Conservation (phyloP, 2,329 filamentous ascomycete species). For the Cephalotrichum gorgonifer region DNA sequence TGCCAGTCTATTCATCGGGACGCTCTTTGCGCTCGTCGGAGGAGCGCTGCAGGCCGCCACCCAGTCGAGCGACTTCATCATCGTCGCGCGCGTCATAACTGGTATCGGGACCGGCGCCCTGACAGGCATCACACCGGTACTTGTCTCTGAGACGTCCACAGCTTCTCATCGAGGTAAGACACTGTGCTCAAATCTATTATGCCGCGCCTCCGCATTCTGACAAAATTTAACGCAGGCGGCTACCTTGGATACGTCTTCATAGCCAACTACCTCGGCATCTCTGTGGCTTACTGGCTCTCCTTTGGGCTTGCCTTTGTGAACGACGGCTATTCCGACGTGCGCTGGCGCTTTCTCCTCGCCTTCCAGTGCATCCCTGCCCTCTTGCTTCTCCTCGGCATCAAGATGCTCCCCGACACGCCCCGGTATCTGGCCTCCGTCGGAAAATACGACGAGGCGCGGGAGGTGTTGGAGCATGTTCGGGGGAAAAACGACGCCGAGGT, state of each 20-base stretch:
- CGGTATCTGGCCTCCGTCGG: slow-evolving; percentile 17
- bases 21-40: slow-evolving; percentile 35
- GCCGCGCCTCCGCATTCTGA: background rate
- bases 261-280: slow-evolving; percentile 41
- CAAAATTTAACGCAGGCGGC: background rate
- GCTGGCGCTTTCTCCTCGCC: slow-evolving; percentile 25
- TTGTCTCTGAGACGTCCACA: slow-evolving; percentile 35
- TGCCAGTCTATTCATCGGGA: slow-evolving; percentile 31
- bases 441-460: slow-evolving; percentile 19
- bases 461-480: slow-evolving; percentile 19
- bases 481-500: slow-evolving; percentile 21
- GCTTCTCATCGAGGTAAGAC: slow-evolving; percentile 33
- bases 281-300: slow-evolving; percentile 26
- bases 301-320: slow-evolving; percentile 19
- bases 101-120: slow-evolving; percentile 41
- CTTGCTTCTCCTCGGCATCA: slow-evolving; percentile 24
- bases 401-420: slow-evolving; percentile 33
- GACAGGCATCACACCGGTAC: slow-evolving; percentile 37
- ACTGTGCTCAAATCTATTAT: slow-evolving; percentile 17
- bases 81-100: slow-evolving; percentile 37
- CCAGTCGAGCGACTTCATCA: slow-evolving; percentile 34
- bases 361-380: slow-evolving; percentile 31
- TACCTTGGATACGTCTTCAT: slow-evolving; percentile 27
- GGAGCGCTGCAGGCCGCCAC: slow-evolving; percentile 35
- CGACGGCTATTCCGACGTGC: slow-evolving; percentile 17